Base-by-base conservation (phyloP, 2,329 filamentous ascomycete species). In the Sclerotinia glacialis region DNA sequence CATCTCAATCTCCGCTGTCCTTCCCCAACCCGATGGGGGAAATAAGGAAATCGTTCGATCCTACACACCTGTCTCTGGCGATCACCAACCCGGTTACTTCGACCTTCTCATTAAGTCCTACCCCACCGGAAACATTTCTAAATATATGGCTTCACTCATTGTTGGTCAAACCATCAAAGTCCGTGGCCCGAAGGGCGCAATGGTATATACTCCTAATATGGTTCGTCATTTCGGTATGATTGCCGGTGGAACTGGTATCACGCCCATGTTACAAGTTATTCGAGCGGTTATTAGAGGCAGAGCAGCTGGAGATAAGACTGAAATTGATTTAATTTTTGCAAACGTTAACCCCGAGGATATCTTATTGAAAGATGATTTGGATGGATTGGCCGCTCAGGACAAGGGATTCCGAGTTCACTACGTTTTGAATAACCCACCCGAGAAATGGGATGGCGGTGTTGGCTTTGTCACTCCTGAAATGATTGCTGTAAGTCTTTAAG, bases 41-140 rank as follows among this genome's bases (percentile, higher is more conserved):
- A 83, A 83, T 72, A 94, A 95, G 81, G 91, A 96, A 77, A 89
- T 96, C 71, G 88, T 96, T 65, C 91, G 93, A 76, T 96, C 92
- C 28, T 97, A 97, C 83, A 97, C 93, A 14, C 93, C 93, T 67
- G 92, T 96, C 78, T 93, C 91, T 54, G 92, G 91, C 73, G 93
- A 96, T 81, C 88, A 94, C 78, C 89, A 93, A 78, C 88, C 90
- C 65, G 95, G 95, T 78, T 90, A 92, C 84, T 93, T 99, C 79
- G 95, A 98, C 80, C 89, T 99, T 68, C 86, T 99, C 74, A 93
- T 99, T 84, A 99, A 99, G 85, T 93, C 93, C 34, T 99, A 99
- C 81, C 92, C 93, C 2, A 93, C 92, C 73, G 95, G 95, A 74
- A 98, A 98, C 83, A 98, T 99, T 83, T 96, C 91, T 78, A 93